These are phyloP conservation scores for Anisodus acutangulus DNA, from an alignment of 257 asterid species.

Conservation along the genomic window DNA sequence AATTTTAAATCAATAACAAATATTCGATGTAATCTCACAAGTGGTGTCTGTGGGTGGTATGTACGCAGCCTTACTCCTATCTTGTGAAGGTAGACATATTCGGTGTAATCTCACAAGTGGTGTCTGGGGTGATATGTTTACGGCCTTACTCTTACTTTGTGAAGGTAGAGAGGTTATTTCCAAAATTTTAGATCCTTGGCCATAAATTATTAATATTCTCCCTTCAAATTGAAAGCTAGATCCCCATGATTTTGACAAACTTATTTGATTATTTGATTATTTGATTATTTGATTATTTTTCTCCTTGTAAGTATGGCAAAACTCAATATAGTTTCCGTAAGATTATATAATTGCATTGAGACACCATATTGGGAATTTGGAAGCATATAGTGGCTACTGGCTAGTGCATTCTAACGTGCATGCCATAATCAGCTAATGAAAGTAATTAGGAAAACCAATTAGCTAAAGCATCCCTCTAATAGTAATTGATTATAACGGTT, in stretches of 20 bases:
- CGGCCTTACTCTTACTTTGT: no score
- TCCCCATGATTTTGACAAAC: not conserved
- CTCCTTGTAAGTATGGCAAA: not conserved
- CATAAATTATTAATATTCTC: no score
- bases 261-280: not conserved
- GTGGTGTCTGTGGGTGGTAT: no score
- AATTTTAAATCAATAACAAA: not conserved
- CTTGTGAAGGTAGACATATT: no score
- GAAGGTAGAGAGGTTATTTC: no score
- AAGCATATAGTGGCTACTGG: not conserved
- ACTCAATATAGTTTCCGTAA: no score
- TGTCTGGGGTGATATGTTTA: no score
- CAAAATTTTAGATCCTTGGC: no score
- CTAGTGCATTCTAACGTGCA: not conserved
- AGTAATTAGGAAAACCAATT: constrained; percentile 15
- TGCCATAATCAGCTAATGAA: not conserved
- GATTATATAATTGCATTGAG: not conserved
- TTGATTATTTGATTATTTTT: not conserved
- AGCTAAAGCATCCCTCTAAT: not conserved
- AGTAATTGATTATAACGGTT: constrained; percentile 5
- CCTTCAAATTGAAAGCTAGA: not conserved
- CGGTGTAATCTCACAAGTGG: no score
- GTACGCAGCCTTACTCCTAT: no score
- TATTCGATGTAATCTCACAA: no score
- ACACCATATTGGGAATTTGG: not conserved